Evolutionary conservation across 2,329 filamentous ascomycete genomes (phyloP), one percentile per base, ranked within the genome.

Genomic region (Aplosporella prunicola): DNA sequence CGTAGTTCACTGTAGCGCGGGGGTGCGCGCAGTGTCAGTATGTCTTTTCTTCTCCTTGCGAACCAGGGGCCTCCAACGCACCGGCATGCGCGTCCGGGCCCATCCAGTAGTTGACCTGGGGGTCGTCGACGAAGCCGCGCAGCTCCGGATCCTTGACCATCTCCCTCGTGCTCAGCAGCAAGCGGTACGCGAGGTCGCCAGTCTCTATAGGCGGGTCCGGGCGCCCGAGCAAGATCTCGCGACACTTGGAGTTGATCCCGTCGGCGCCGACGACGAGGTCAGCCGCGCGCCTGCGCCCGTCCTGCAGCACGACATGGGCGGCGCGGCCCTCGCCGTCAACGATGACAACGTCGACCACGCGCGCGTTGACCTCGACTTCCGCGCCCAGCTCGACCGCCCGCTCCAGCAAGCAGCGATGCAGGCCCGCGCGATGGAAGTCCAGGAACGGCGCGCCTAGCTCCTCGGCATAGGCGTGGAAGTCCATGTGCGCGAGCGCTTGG

Each of bases 381-480:
- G 61, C 68, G 0, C 72, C 72, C 1, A 75, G 52, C 39, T 70
- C 64, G 3, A 58, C 37, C 4, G 69, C 68, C 23, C 68, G 51
- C 3, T 65, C 56, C 2, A 74, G 46, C 5, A 75, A 53, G 26
- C 61, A 64, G 22, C 52, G 56, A 26, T 74, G 71, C 14, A 74
- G 47, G 42, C 71, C 66, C 2, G 69, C 68, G 8, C 71, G 63
- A 45, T 75, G 71, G 26, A 75, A 73, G 44, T 74, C 70, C 54
- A 67, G 69, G 45, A 72, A 74, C 16, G 61, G 68, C 18, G 56
- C 61, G 3, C 61, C 61, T 16, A 56, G 60, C 16, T 58, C 51
- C 27, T 56, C 58, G 2, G 58, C 61, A 32, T 60, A 61, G 2
- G 57, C 60, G 10, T 63, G 48, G 33, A 71, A 72, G 43, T 73